Evolutionary conservation across 1,139 yeast species (phyloP).

Genomic region (Candida tetrigidarum): DNA sequence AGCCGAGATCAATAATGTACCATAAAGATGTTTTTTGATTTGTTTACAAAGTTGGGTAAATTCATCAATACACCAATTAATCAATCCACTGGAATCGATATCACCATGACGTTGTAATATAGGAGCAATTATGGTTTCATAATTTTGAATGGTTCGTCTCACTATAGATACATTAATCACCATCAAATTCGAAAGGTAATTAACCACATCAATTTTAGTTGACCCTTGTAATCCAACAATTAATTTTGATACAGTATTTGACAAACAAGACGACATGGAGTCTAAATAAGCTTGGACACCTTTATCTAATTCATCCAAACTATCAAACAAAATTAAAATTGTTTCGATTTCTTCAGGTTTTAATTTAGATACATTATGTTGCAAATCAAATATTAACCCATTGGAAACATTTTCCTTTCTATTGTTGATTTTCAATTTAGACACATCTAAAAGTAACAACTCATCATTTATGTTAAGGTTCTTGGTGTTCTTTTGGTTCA

Average conservation of each 20-base stretch:
- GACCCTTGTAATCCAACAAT: slow-evolving; percentile 50
- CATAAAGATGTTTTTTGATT: slow-evolving; percentile 70
- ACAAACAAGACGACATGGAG: slow-evolving; percentile 39
- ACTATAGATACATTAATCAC: slow-evolving; percentile 45
- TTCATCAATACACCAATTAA: slow-evolving; percentile 72
- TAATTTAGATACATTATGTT: slow-evolving; percentile 37
- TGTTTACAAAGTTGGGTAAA: slow-evolving; percentile 61
- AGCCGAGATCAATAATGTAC: slow-evolving; percentile 49
- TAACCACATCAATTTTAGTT: slow-evolving; percentile 49
- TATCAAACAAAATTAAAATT: slow-evolving; percentile 40
- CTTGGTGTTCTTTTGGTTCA: slow-evolving; percentile 8
- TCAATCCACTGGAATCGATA: slow-evolving; percentile 48
- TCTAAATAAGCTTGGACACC: slow-evolving; percentile 43
- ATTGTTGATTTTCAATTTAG: slow-evolving; percentile 41
- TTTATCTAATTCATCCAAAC: slow-evolving; percentile 41
- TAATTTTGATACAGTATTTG: slow-evolving; percentile 38
- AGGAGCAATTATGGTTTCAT: slow-evolving; percentile 38
- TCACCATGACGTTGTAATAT: slow-evolving; percentile 32
- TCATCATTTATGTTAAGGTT: slow-evolving; percentile 31
- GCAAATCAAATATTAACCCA: slow-evolving; percentile 42
- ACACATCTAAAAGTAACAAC: slow-evolving; percentile 44
- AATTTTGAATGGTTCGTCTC: slow-evolving; percentile 39
- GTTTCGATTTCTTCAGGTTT: slow-evolving; percentile 36
- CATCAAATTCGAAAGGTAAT: slow-evolving; percentile 47
- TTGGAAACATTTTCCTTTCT: slow-evolving; percentile 44